These are phyloP conservation scores for Nadsonia starkeyi-henricii DNA, from an alignment of 1,139 yeast genomes.

Conservation along the genomic window DNA sequence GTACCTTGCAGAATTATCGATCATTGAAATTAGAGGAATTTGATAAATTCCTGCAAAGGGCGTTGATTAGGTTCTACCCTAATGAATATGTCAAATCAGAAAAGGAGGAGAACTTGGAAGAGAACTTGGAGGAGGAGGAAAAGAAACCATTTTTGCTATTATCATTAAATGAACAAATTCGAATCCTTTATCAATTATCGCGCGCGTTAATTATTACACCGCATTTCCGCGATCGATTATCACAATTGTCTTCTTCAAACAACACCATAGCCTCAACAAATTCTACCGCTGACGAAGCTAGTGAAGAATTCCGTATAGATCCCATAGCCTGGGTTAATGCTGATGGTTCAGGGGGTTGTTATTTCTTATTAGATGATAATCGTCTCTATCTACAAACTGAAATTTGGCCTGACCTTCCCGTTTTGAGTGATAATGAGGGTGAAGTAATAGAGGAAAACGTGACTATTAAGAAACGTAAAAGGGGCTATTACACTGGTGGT, in stretches of 20 bases:
- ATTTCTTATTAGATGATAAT: slow-evolving; percentile 24
- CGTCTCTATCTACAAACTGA: slow-evolving; percentile 19
- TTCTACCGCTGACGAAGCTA: neutral
- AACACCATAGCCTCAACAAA: neutral
- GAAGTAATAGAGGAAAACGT: slow-evolving; percentile 8
- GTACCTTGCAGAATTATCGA: neutral
- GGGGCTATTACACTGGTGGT: slow-evolving; percentile 1
- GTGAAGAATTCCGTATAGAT: slow-evolving; percentile 17
- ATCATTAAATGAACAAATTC: slow-evolving; percentile 10
- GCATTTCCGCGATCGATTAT: neutral
- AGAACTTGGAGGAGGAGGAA: neutral
- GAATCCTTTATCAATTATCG: slow-evolving; percentile 13
- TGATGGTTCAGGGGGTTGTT: slow-evolving; percentile 15
- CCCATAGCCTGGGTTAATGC: slow-evolving; percentile 23
- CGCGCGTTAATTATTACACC: slow-evolving; percentile 3
- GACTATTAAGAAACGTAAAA: neutral
- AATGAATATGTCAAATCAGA: neutral
- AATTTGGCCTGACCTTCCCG: neutral
- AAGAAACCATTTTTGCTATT: slow-evolving; percentile 4
- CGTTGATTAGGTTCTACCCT: neutral
- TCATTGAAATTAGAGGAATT: neutral
- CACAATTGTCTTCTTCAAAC: neutral
- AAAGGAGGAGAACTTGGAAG: neutral
- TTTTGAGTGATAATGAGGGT: neutral
- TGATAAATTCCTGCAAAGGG: neutral